Base-by-base conservation (phyloP, 2,329 filamentous ascomycete genomes). In the Coleophoma crateriformis region DNA sequence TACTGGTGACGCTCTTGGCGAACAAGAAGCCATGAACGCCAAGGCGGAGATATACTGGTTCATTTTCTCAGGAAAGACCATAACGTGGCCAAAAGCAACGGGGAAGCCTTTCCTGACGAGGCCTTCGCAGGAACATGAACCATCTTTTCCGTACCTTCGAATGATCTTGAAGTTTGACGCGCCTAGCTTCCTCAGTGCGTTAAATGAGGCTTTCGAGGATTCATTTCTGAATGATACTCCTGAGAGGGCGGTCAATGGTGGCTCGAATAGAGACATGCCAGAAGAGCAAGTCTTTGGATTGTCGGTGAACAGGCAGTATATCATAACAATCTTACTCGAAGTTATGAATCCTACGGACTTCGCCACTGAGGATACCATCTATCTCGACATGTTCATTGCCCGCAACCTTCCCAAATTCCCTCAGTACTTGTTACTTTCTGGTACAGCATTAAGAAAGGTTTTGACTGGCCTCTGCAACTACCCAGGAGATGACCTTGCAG, bases 201-300 rank as follows among this genome's bases (percentile, higher is more conserved):
- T 99, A 38, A 99, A 99, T 58, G 95, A 99, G 67, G 94, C 92
- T 1, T 99, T 99, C 59, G 94, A 99, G 65, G 92, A 99, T 62
- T 77, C 85, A 0, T 99, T 96, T 59, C 72, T 99, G 49, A 99
- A 99, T 60, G 88, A 91, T 54, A 79, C 83, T 7, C 77, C 82
- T 3, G 84, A 89, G 45, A 78, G 78, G 55, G 72, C 77, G 27
- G 71, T 75, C 48, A 84, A 78, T 55, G 80, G 77, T 45, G 71
- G 72, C 48, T 56, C 73, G 57, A 57, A 53, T 50, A 46, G 67
- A 15, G 77, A 82, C 48, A 62, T 82, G 49, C 74, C 78, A 0
- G 82, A 87, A 61, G 82, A 88, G 58, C 78, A 84, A 59, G 79
- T 85, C 32, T 84, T 84, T 61, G 78, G 81, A 15, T 72, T 82